Conservation (phyloP, 2,329 filamentous ascomycete species). For the Pseudodiploospora longispora region DNA sequence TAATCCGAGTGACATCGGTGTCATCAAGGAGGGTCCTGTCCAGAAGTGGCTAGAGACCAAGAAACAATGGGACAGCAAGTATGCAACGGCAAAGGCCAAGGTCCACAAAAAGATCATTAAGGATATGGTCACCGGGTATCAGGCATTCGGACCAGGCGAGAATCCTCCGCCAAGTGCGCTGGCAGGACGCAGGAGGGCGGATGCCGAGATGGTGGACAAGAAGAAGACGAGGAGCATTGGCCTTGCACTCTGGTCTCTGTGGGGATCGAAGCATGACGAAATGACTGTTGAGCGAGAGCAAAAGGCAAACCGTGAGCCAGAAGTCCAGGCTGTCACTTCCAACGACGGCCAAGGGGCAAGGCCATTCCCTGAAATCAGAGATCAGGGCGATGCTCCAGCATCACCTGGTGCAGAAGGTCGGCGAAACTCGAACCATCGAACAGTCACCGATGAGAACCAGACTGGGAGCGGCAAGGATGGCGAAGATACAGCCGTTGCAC, state of each 20-base stretch:
- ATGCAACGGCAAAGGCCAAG: slow-evolving; percentile 57
- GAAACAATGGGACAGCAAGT: slow-evolving; percentile 64
- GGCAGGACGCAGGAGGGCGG: slow-evolving; percentile 55
- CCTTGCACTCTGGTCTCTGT: slow-evolving; percentile 74
- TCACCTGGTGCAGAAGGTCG: slow-evolving; percentile 18
- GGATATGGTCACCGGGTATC: slow-evolving; percentile 65
- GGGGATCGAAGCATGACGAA: slow-evolving; percentile 86
- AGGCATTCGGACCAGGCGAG: slow-evolving; percentile 63
- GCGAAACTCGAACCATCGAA: slow-evolving; percentile 35
- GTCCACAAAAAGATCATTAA: slow-evolving; percentile 66
- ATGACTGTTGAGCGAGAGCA: slow-evolving; percentile 55
- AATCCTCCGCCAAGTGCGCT: slow-evolving; percentile 76
- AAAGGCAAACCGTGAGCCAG: slow-evolving; percentile 35
- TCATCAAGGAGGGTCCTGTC: slow-evolving; percentile 72
- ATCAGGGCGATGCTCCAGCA: slow-evolving; percentile 23
- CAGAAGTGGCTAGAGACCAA: slow-evolving; percentile 77
- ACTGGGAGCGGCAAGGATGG: slow-evolving; percentile 25
- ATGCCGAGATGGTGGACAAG: slow-evolving; percentile 32
- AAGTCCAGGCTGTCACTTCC: slow-evolving; percentile 23
- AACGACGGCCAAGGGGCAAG: slow-evolving; percentile 37
- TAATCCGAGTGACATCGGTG: slow-evolving; percentile 58
- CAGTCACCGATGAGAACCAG: slow-evolving; percentile 45
- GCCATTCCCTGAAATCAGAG: slow-evolving; percentile 31
- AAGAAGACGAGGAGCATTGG: slow-evolving; percentile 62
- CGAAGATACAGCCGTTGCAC: slow-evolving; percentile 34